A percentile compares a stretch with the other conserved stretches of the same genome.
phyloP scores from a whole-genome alignment of 768 basidiomycete species.

The Boletus fagicola region DNA sequence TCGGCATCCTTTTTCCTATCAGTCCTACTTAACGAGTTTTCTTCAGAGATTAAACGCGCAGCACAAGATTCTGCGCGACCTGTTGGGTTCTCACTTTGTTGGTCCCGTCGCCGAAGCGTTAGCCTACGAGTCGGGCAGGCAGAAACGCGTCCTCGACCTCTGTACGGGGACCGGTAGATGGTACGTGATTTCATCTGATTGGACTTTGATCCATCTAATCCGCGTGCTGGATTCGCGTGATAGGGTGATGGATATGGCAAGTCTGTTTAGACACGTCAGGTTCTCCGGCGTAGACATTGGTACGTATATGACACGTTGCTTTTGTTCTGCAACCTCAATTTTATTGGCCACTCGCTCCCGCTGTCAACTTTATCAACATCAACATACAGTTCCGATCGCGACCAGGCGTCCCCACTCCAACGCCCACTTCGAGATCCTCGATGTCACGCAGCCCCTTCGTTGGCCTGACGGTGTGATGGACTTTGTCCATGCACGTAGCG shows the following conservation, averaged over 20 bases:
- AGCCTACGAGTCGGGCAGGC: slow-evolving; percentile 37
- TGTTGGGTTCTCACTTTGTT: slow-evolving; percentile 57
- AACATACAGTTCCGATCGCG: slow-evolving; percentile 61
- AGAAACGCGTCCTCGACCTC: slow-evolving; percentile 64
- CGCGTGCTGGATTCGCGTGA: slow-evolving; percentile 12
- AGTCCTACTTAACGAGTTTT: not conserved
- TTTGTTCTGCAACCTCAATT: slow-evolving; percentile 11
- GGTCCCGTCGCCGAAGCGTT: slow-evolving; percentile 60
- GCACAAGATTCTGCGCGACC: slow-evolving; percentile 47
- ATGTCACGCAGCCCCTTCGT: slow-evolving; percentile 51
- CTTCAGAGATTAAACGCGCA: slow-evolving; percentile 52
- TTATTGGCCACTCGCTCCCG: slow-evolving; percentile 9
- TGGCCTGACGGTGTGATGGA: slow-evolving; percentile 60
- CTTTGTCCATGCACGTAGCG: slow-evolving; percentile 61
- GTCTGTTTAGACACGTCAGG: slow-evolving; percentile 56
- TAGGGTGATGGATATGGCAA: slow-evolving; percentile 77
- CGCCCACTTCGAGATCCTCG: slow-evolving; percentile 64
- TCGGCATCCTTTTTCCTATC: slow-evolving; percentile 2
- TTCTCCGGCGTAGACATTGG: slow-evolving; percentile 79
- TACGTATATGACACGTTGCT: slow-evolving; percentile 35
- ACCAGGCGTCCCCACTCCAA: slow-evolving; percentile 60
- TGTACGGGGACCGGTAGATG: slow-evolving; percentile 75
- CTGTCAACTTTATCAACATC: slow-evolving; percentile 10
- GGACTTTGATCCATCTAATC: slow-evolving; percentile 20
- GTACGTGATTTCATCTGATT: slow-evolving; percentile 40